Conservation (phyloP, 2,329 filamentous ascomycete genomes). For the Diaporthe vexans region DNA sequence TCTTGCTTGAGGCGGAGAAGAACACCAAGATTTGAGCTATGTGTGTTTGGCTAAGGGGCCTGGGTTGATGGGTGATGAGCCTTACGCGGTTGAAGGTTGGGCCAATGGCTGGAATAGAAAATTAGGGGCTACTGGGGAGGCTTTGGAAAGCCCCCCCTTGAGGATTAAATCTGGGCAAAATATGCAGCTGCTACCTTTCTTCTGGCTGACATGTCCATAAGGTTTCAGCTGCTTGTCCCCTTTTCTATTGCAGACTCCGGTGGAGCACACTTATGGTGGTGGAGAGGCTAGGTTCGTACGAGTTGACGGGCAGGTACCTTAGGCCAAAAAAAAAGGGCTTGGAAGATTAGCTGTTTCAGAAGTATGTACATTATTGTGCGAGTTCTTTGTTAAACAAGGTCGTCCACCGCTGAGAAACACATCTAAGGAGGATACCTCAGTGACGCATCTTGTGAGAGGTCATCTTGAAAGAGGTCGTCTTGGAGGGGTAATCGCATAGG, state of each 20-base stretch:
- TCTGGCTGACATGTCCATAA: background rate
- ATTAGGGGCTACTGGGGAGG: background rate
- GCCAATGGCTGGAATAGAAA: background rate
- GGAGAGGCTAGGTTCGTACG: background rate
- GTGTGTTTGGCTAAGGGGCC: background rate
- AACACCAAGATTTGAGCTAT: slow-evolving; percentile 19
- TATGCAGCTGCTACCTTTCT: background rate
- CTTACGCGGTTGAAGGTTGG: background rate
- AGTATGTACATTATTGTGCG: background rate
- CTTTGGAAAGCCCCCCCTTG: background rate
- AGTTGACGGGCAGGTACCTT: background rate
- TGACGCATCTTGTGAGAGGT: background rate
- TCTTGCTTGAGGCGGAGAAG: slow-evolving; percentile 58
- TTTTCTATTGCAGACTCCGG: background rate
- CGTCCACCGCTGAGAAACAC: background rate
- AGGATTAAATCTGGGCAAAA: background rate
- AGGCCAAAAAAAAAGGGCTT: background rate
- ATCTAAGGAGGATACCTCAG: background rate
- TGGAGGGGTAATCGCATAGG: no score
- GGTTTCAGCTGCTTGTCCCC: background rate
- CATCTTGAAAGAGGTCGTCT: no score
- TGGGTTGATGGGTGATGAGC: no score
- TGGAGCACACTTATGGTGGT: background rate
- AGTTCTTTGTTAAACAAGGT: background rate
- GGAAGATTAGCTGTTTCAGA: background rate